Percentiles rank a stretch among this genome's conserved stretches.
phyloP scores from a whole-genome alignment of 345 rosid species.

The Eucalyptus regnans region DNA sequence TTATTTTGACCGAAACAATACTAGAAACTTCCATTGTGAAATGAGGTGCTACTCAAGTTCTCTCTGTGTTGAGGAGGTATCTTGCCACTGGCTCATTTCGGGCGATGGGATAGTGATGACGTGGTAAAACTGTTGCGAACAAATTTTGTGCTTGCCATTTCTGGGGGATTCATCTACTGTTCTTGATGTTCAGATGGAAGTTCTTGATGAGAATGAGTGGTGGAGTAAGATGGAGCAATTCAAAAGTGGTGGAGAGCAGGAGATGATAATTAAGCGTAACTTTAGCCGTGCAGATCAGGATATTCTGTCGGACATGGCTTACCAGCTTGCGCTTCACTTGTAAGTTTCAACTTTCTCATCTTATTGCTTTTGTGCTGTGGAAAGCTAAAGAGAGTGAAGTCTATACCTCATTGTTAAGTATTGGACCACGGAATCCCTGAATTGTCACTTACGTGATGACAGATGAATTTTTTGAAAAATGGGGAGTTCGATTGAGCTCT shows the following conservation, averaged over 20 bases:
- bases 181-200: constrained; percentile 46
- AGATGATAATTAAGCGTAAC: constrained; percentile 58
- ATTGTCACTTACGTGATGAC: neutral
- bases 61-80: neutral
- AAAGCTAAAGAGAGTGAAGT: neutral
- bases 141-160: neutral
- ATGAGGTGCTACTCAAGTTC: neutral
- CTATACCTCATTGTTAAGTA: neutral
- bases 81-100: neutral
- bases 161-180: neutral
- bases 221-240: constrained; percentile 72
- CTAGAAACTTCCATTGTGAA: neutral
- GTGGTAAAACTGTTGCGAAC: neutral
- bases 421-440: neutral
- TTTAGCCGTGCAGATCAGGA: constrained; percentile 70
- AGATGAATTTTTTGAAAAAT: neutral
- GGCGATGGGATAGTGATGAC: neutral
- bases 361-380: neutral
- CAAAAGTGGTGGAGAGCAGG: constrained; percentile 59
- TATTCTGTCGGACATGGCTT: constrained; percentile 60
- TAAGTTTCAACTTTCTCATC: constrained; percentile 21
- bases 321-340: constrained; percentile 72
- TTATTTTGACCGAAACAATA: neutral
- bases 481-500: neutral
- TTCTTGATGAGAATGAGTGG: constrained; percentile 77